Conservation (phyloP, 2,329 filamentous ascomycete species). For the Exserohilum rostratum region DNA sequence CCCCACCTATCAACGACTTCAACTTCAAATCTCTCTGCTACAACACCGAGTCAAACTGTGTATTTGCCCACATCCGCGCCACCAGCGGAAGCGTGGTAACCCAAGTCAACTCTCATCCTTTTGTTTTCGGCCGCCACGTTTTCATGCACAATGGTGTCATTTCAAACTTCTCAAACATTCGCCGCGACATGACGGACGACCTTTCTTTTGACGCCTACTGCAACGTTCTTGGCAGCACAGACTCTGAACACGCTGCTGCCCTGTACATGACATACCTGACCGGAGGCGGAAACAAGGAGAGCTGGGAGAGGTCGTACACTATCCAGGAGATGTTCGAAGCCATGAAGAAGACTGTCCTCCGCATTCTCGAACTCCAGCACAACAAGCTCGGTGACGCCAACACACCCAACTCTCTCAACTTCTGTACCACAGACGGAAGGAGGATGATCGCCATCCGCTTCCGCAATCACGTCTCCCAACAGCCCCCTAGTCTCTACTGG, state of each 20-base stretch:
- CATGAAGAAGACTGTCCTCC: constrained; percentile 54
- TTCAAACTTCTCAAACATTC: constrained; percentile 54
- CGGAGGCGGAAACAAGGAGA: constrained; percentile 41
- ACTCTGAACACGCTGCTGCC: constrained; percentile 60
- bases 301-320: constrained; percentile 54
- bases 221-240: constrained; percentile 58
- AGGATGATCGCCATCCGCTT: constrained; percentile 59
- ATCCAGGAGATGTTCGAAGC: constrained; percentile 53
- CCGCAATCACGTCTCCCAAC: constrained; percentile 58
- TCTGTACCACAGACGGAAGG: constrained; percentile 59
- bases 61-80: constrained; percentile 61
- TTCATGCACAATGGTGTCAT: constrained; percentile 65
- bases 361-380: constrained; percentile 56
- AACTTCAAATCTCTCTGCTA: constrained; percentile 60
- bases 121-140: constrained; percentile 60
- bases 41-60: constrained; percentile 58
- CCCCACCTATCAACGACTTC: constrained; percentile 59
- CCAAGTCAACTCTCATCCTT: constrained; percentile 61
- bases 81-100: constrained; percentile 56
- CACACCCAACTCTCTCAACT: constrained; percentile 58
- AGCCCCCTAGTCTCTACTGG: constrained; percentile 61
- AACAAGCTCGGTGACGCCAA: constrained; percentile 46
- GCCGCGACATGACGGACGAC: constrained; percentile 53
- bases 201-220: constrained; percentile 57
- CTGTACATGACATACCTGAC: constrained; percentile 57